Conservation (phyloP, 208 protist species). For the Borovskyia barvae region DNA sequence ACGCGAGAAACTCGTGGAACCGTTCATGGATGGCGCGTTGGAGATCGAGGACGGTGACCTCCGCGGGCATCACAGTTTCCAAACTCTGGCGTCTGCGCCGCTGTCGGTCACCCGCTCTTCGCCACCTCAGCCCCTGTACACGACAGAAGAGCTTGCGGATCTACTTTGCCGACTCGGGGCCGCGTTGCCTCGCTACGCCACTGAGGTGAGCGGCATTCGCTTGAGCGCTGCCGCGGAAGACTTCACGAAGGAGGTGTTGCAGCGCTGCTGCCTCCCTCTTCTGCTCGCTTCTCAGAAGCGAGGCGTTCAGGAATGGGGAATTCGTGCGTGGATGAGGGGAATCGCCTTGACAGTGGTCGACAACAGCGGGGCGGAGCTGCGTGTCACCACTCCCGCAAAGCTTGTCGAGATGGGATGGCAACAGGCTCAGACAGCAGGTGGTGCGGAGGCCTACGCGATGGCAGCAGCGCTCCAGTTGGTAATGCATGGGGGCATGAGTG, state of each 20-base stretch:
- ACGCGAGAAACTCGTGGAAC: neutral
- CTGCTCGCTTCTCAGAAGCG: slow-evolving; percentile 30
- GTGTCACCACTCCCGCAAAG: slow-evolving; percentile 19
- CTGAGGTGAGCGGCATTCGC: slow-evolving; percentile 17
- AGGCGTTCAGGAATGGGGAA: slow-evolving; percentile 43
- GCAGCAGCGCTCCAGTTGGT: slow-evolving; percentile 17
- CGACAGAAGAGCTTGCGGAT: slow-evolving; percentile 59
- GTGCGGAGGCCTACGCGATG: slow-evolving; percentile 10
- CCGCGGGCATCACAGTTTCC: too few species aligned
- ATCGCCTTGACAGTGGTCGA: slow-evolving; percentile 20
- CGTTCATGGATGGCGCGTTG: slow-evolving; percentile 28
- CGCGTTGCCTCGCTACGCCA: slow-evolving; percentile 31
- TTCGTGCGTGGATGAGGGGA: slow-evolving; percentile 30
- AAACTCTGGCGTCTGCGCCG: neutral
- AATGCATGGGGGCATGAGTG: slow-evolving; percentile 19
- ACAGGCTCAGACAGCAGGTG: slow-evolving; percentile 2
- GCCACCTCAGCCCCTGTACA: slow-evolving; percentile 4
- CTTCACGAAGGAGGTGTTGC: slow-evolving; percentile 27
- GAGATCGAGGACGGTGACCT: slow-evolving; percentile 5
- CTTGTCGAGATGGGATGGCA: slow-evolving; percentile 13
- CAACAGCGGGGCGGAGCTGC: slow-evolving; percentile 27
- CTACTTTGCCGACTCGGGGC: slow-evolving; percentile 56
- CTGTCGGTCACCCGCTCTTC: neutral
- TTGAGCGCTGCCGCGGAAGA: slow-evolving; percentile 22
- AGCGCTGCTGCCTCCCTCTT: slow-evolving; percentile 28